phyloP scores from a whole-genome alignment of 1,139 yeast genomes.

The Saccharomyces uvarum region DNA sequence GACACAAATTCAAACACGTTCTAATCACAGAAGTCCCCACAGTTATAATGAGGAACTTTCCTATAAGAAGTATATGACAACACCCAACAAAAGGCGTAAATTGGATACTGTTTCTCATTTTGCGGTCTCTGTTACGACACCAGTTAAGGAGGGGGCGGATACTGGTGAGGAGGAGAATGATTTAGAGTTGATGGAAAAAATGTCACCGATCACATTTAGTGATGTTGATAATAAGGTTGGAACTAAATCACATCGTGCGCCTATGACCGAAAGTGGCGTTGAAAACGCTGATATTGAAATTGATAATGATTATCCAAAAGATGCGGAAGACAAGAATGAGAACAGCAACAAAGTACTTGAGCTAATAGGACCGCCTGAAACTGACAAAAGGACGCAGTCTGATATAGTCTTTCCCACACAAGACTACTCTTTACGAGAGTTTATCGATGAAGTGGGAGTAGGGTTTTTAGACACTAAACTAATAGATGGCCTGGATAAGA shows the following conservation, averaged over 20 bases:
- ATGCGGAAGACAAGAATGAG: neutral
- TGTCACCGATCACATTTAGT: slow-evolving; percentile 28
- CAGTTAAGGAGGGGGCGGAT: neutral
- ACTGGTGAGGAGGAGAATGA: slow-evolving; percentile 14
- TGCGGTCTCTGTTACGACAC: slow-evolving; percentile 4
- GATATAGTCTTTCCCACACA: neutral
- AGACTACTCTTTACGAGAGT: slow-evolving; percentile 21
- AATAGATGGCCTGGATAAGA: slow-evolving; percentile 3
- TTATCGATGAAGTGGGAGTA: slow-evolving; percentile 43
- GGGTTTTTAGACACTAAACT: slow-evolving; percentile 40
- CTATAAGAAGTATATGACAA: neutral
- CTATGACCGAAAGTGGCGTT: neutral
- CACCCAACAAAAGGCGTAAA: slow-evolving; percentile 9
- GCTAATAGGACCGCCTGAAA: neutral
- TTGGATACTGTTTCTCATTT: slow-evolving; percentile 5
- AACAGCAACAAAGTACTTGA: neutral
- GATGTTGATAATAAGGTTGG: slow-evolving; percentile 5
- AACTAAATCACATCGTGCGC: neutral
- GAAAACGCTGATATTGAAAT: neutral
- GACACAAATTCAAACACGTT: slow-evolving; percentile 4
- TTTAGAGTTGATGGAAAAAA: slow-evolving; percentile 23
- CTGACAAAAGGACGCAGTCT: neutral
- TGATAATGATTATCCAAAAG: neutral
- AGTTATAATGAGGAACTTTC: neutral
- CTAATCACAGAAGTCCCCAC: neutral